Conservation (phyloP, 352 stramenopile species). For the Phytophthora europaea region DNA sequence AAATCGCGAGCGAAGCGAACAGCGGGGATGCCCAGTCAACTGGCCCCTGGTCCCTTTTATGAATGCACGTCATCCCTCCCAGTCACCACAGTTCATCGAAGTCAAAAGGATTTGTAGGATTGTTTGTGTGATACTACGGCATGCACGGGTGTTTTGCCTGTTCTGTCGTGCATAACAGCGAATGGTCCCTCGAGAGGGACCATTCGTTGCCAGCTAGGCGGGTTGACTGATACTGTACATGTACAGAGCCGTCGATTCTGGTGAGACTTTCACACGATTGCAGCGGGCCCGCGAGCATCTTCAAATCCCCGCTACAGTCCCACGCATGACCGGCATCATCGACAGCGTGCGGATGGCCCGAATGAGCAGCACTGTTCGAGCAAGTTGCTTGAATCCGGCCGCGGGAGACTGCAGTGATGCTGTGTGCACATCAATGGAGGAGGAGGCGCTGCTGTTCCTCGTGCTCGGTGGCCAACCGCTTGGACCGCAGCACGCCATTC, state of each 20-base stretch:
- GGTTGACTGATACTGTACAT: no score
- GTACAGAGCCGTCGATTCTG: no score
- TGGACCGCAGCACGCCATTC: background rate
- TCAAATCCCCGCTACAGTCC: background rate
- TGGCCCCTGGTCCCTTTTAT: no score
- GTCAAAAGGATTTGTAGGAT: conserved; percentile 48
- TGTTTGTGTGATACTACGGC: no score
- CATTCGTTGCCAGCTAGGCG: background rate
- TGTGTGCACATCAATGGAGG: background rate
- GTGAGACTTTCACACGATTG: background rate
- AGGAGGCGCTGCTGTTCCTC: no score
- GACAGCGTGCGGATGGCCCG: background rate
- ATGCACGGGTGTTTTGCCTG: no score
- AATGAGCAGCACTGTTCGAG: background rate
- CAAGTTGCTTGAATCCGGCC: background rate
- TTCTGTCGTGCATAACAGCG: no score
- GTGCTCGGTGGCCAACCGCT: no score
- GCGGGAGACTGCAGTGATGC: background rate
- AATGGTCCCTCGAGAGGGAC: conserved; percentile 5
- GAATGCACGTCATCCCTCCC: no score
- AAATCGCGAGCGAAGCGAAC: no score
- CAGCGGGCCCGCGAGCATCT: background rate
- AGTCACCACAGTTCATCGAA: no score
- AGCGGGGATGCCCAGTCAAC: no score
- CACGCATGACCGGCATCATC: background rate